phyloP scores from a whole-genome alignment of 306 rosid genomes.

The Styphnolobium japonicum region DNA sequence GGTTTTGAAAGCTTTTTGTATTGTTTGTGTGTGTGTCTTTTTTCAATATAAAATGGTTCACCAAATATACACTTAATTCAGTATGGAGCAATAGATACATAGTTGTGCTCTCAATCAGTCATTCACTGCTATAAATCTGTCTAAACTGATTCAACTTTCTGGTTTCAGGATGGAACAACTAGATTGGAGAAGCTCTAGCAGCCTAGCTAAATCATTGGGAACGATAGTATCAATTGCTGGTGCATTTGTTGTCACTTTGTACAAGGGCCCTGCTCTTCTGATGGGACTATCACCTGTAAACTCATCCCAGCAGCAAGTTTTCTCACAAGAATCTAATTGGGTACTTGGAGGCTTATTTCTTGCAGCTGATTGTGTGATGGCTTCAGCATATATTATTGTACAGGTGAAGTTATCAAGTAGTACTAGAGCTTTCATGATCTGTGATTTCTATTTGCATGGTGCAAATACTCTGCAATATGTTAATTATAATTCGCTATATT shows the following conservation, averaged over 20 bases:
- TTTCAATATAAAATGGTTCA: not conserved
- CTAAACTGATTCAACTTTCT: conserved; percentile 26
- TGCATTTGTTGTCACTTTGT: conserved; percentile 74
- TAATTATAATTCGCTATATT: conserved; percentile 7
- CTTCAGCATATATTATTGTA: conserved; percentile 49
- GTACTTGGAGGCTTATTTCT: conserved; percentile 64
- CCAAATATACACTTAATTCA: not conserved
- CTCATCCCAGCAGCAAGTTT: conserved; percentile 33
- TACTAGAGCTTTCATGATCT: not conserved
- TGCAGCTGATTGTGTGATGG: conserved; percentile 49
- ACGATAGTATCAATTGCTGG: conserved; percentile 69
- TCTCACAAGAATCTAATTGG: conserved; percentile 56
- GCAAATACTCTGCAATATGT: not conserved
- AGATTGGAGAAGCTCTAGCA: conserved; percentile 53
- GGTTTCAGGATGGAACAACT: conserved; percentile 72
- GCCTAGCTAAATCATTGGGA: conserved; percentile 66
- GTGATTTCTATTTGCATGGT: conserved; percentile 4
- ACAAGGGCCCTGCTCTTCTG: conserved; percentile 71
- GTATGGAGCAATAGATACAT: not conserved
- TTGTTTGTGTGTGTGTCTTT: not conserved
- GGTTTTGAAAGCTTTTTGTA: not conserved
- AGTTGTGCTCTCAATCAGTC: not conserved
- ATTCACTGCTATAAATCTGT: not conserved
- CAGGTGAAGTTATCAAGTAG: conserved; percentile 47
- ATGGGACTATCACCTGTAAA: conserved; percentile 32